Conservation (phyloP, 169 alveolate species). For the Plasmodium relictum region DNA sequence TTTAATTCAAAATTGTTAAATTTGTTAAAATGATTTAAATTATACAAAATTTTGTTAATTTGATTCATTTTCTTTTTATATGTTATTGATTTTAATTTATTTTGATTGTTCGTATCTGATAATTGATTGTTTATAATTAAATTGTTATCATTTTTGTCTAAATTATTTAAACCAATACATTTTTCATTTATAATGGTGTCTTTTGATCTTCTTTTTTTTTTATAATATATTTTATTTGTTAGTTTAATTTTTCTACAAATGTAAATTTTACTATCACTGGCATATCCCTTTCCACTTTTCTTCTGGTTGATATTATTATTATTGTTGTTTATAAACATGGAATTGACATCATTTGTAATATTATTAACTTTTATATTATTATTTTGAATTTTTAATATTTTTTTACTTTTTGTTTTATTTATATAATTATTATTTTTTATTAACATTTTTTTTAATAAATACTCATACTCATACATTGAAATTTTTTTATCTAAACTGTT, state of each 20-base stretch:
- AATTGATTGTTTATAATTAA: not conserved
- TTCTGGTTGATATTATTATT: not conserved
- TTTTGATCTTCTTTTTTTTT: not conserved
- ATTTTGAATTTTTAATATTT: not conserved
- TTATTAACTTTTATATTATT: not conserved
- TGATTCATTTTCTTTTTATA: slow-evolving; percentile 60
- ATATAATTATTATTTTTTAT: not conserved
- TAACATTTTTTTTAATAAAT: not conserved
- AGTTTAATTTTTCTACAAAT: not conserved
- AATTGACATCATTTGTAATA: not conserved
- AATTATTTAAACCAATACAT: not conserved
- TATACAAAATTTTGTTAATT: slow-evolving; percentile 44
- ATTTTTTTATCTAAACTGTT: slow-evolving; percentile 2
- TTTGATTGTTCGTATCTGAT: not conserved
- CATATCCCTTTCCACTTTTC: not conserved
- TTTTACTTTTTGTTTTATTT: not conserved
- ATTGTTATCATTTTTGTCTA: not conserved
- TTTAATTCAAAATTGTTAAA: slow-evolving; percentile 35
- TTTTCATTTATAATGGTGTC: not conserved
- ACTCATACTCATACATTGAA: slow-evolving; percentile 10
- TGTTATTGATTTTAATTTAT: not conserved
- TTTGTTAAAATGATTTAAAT: slow-evolving; percentile 28
- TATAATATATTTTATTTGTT: not conserved
- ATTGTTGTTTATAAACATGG: not conserved
- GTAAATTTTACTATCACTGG: slow-evolving; percentile 24